Conservation (phyloP, 75 land plant species). For the Pinus taeda region DNA sequence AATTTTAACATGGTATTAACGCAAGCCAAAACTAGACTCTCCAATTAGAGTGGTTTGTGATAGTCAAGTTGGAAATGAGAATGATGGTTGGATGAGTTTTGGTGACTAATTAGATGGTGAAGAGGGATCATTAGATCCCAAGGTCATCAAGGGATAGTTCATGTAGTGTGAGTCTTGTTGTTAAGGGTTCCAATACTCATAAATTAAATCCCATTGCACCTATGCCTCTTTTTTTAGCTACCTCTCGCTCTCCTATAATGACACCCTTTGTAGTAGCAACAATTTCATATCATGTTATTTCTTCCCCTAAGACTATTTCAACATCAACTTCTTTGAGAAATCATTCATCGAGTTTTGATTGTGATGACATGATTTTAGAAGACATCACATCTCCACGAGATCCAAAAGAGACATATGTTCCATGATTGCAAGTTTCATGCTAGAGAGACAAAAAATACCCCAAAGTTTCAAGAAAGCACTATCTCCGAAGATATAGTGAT, state of each 20-base stretch:
- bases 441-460: constrained; percentile 71
- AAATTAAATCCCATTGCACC: constrained; percentile 15
- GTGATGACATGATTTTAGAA: constrained; percentile 66
- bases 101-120: too few relatives aligned
- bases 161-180: constrained; percentile 50
- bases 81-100: too few relatives aligned
- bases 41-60: too few relatives aligned
- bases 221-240: constrained; percentile 12
- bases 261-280: constrained; percentile 6
- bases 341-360: constrained; percentile 21
- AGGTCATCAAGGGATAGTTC: too few relatives aligned
- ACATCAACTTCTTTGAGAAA: not conserved
- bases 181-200: constrained; percentile 38
- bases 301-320: not conserved
- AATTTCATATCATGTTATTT: not conserved
- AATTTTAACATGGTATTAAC: too few relatives aligned
- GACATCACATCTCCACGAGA: constrained; percentile 60
- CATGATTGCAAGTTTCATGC: constrained; percentile 61
- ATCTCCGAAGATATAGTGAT: constrained; percentile 51
- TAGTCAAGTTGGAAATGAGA: too few relatives aligned
- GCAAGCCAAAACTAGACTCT: too few relatives aligned
- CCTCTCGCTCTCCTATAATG: constrained; percentile 4
- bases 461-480: constrained; percentile 50
- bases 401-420: constrained; percentile 68
- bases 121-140: too few relatives aligned